Base-by-base conservation (phyloP, 2,329 filamentous ascomycete genomes). In the Verticillium albo-atrum region DNA sequence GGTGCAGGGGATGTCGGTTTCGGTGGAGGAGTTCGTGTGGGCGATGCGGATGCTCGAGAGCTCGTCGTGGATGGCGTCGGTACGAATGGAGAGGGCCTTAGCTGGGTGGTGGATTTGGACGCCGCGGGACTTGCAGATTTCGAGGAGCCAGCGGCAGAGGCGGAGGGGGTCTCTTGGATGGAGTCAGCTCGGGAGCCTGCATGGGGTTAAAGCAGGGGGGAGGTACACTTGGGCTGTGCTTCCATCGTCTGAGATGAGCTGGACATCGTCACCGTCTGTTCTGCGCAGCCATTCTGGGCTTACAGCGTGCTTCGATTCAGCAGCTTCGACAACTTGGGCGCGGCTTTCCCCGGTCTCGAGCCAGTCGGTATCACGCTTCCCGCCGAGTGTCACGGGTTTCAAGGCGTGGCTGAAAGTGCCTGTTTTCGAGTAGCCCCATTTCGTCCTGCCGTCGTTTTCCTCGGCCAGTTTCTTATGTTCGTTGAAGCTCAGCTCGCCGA, bases 71-170 rank as follows among this genome's bases (percentile, higher is more conserved):
- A 74, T 67, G 20, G 54, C 54, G 60, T 89, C 82, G 9, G 75
- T 79, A 17, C 76, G 70, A 6, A 90, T 68, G 0, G 78, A 79
- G 0, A 82, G 74, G 1, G 84, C 83, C 28, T 74, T 78, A 4
- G 86, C 85, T 1, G 88, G 88, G 37, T 91, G 80, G 67, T 91
- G 84, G 10, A 93, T 70, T 23, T 79, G 76, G 3, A 92, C 89
- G 15, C 89, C 89, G 23, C 80, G 77, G 25, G 77, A 72, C n/a
- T 79, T 67, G 62, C 84, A 86, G 63, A 81, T 72, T 15, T 80
- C 70, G 14, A 91, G 74, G 2, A 95, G 77, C 69, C 87, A 92
- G 54, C 82, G 75, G 62, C 85, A 92, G 17, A 94, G 77, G 52
- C 78, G 76, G 12, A 85, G 69, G 0, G 91, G 90, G 65, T 93